These are phyloP conservation scores for Citrullus amarus DNA, from an alignment of 306 rosid genomes.

Conservation along the genomic window DNA sequence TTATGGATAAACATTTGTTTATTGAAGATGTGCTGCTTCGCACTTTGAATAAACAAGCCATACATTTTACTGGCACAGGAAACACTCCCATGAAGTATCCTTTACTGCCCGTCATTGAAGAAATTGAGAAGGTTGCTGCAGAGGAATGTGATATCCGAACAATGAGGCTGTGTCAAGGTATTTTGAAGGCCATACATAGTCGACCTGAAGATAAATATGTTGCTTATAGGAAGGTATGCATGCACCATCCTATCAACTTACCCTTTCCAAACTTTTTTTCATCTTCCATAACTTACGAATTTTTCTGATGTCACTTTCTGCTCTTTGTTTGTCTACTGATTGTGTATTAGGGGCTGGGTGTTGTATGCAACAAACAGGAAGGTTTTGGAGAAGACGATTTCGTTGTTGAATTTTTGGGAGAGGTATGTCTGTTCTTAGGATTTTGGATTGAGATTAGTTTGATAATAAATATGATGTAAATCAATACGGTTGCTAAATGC, in stretches of 20 bases:
- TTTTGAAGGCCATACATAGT: constrained; percentile 58
- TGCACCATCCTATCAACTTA: constrained; percentile 5
- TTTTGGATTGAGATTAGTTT: background rate
- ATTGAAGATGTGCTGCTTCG: constrained; percentile 79
- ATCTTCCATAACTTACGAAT: constrained; percentile 4
- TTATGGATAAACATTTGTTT: constrained; percentile 65
- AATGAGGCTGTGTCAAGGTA: constrained; percentile 62
- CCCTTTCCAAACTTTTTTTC: background rate
- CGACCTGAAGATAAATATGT: constrained; percentile 96
- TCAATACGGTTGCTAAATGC: background rate
- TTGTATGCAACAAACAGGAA: constrained; percentile 79
- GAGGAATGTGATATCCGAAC: constrained; percentile 43
- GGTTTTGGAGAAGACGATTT: constrained; percentile 86
- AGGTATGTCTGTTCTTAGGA: constrained; percentile 41
- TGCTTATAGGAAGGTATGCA: constrained; percentile 79
- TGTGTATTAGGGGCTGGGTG: constrained; percentile 83
- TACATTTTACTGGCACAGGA: constrained; percentile 74
- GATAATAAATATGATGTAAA: background rate
- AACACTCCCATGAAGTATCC: constrained; percentile 73
- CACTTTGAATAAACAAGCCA: constrained; percentile 70
- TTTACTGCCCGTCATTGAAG: constrained; percentile 71
- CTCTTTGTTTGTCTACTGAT: constrained; percentile 15
- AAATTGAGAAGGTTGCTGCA: constrained; percentile 56
- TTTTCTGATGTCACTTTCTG: constrained; percentile 12
- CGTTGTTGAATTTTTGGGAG: constrained; percentile 96